These are phyloP conservation scores for Prunus davidiana DNA, from an alignment of 306 rosid genomes.

Conservation along the genomic window DNA sequence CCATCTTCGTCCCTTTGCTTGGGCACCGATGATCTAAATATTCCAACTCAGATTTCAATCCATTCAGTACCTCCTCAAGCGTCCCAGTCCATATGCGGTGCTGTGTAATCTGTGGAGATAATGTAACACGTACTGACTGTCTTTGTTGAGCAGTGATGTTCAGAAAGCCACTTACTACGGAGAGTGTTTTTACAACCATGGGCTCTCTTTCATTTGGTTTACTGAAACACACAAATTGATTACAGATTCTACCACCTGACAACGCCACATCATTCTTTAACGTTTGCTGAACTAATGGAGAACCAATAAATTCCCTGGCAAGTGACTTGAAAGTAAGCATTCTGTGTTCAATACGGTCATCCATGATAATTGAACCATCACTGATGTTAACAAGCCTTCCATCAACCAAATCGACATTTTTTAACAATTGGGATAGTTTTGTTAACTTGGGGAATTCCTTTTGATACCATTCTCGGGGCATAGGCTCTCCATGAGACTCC, in stretches of 20 bases:
- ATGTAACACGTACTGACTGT: constrained; percentile 57
- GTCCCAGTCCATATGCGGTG: constrained; percentile 66
- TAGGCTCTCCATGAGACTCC: constrained; percentile 29
- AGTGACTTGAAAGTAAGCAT: constrained; percentile 62
- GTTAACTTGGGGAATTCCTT: constrained; percentile 42
- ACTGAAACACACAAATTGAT: constrained; percentile 44
- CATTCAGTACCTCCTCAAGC: constrained; percentile 53
- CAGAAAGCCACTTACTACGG: constrained; percentile 59
- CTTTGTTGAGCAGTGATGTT: constrained; percentile 75
- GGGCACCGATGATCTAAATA: constrained; percentile 29
- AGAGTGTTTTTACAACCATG: constrained; percentile 55
- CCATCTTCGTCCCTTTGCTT: constrained; percentile 42
- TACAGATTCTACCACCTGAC: constrained; percentile 13
- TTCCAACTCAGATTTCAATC: constrained; percentile 59
- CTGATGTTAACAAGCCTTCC: constrained; percentile 60
- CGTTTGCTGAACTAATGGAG: constrained; percentile 43
- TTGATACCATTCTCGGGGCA: constrained; percentile 47
- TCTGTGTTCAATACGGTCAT: constrained; percentile 39
- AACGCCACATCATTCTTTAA: constrained; percentile 27
- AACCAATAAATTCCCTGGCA: constrained; percentile 62
- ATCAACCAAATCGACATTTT: constrained; percentile 51
- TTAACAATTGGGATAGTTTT: constrained; percentile 41
- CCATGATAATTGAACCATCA: constrained; percentile 47
- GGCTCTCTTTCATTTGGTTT: constrained; percentile 61
- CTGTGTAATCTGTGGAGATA: constrained; percentile 66